Percentiles rank a stretch among this genome's conserved stretches.
Evolutionary conservation across 345 rosid species (phyloP).

Genomic region (Cardamine resedifolia): DNA sequence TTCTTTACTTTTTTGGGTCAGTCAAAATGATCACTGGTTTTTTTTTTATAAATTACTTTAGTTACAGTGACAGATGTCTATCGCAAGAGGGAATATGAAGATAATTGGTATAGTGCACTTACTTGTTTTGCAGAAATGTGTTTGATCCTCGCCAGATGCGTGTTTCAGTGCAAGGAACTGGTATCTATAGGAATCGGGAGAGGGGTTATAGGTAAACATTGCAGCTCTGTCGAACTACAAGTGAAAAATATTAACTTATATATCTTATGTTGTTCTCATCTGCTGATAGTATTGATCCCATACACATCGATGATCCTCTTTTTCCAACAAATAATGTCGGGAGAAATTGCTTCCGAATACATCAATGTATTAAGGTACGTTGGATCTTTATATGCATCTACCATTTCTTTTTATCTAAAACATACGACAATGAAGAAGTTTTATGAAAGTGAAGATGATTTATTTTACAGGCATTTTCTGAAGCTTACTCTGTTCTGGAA

Average conservation of each 20-base stretch:
- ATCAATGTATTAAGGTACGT: conserved; percentile 93
- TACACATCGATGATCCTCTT: conserved; percentile 95
- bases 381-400: conserved; percentile 24
- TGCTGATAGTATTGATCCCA: conserved; percentile 76
- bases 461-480: conserved; percentile 85
- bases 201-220: conserved; percentile 82
- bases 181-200: conserved; percentile 80
- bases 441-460: conserved; percentile 7
- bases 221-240: conserved; percentile 20
- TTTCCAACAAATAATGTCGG: conserved; percentile 93
- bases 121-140: conserved; percentile 63
- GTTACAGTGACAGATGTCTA: conserved; percentile 2
- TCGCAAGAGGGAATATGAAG: not conserved
- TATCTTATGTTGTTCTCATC: conserved; percentile 16
- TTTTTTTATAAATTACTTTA: conserved; percentile 17
- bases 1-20: conserved; percentile 98
- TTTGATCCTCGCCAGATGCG: conserved; percentile 99
- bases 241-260: conserved; percentile 8
- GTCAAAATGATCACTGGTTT: conserved; percentile 36
- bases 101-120: not conserved
- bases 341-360: conserved; percentile 97
- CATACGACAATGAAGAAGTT: not conserved
- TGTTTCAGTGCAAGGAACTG: conserved; percentile 91
- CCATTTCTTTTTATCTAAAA: not conserved
- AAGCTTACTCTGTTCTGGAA: conserved; percentile 82